Conservation (phyloP, 441 rosid genomes). For the Pelargonium australe region DNA sequence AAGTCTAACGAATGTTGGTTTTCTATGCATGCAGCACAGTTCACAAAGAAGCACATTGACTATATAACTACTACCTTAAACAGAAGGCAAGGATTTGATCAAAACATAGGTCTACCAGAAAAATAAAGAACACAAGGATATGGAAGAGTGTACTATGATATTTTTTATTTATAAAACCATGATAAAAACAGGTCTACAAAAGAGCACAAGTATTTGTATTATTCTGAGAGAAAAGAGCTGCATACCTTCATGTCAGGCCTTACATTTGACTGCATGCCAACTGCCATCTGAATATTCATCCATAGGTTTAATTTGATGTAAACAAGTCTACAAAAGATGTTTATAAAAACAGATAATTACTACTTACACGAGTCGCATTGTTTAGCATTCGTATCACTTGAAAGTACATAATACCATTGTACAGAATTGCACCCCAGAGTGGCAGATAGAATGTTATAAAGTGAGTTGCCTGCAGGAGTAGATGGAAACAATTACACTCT, state of each 20-base stretch:
- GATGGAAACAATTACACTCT: background rate
- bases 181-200: background rate
- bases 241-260: conserved; percentile 74
- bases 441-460: conserved; percentile 81
- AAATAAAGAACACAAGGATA: background rate
- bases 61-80: background rate
- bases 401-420: conserved; percentile 83
- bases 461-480: conserved; percentile 68
- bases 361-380: conserved; percentile 80
- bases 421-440: conserved; percentile 92
- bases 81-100: background rate
- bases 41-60: background rate
- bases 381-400: conserved; percentile 94
- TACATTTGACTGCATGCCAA: conserved; percentile 62
- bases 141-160: too few relatives aligned
- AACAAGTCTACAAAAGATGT: conserved; percentile 8
- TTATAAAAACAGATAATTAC: background rate
- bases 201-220: background rate
- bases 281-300: conserved; percentile 65
- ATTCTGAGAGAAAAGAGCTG: background rate
- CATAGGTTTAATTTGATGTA: conserved; percentile 6
- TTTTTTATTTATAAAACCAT: too few relatives aligned
- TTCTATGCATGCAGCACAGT: background rate
- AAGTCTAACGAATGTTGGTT: background rate
- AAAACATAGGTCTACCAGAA: background rate